Base-by-base conservation (phyloP, 169 alveolate genomes). In the Fabrea salina region DNA sequence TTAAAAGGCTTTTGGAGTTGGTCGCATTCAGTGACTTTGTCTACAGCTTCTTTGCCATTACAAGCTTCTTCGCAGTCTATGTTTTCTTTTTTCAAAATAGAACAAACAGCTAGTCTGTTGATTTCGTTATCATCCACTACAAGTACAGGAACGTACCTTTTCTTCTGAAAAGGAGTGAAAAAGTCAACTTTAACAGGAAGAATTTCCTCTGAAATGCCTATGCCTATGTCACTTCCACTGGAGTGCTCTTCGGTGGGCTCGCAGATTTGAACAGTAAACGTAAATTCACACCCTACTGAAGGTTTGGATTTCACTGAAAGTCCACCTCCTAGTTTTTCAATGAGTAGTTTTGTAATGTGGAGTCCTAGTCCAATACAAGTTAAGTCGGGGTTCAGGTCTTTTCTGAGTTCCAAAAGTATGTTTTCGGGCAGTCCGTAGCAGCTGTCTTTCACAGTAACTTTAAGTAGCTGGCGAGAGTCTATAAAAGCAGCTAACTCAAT, bases 51-150 rank as follows among this genome's bases (percentile, higher is more conserved):
- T n/a, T 58, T 32, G 25, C 71, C 71, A 6, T 27, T 58, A 5
- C 35, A 27, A 58, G 71, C 71, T 32, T 22, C 35, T 30, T 35
- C n/a, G 33, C 35, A 58, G 27, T 30, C 25, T 27, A 58, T 27
- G 4, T n/a, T 30, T 19, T 64, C 51, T 2, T 22, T 64, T 0
- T 5, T 1, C 7, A 40, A 32, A 16, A 64, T 64, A 19, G 25
- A 19, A 22, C 57, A 19, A 8, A 37, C 32, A 0, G 56, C 16
- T 19, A 37, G 16, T 7, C 50, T 1, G 19, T 37, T 64, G 22
- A 64, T 22, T 37, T 64, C 56, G 19, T 19, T 64, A 64, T 64
- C 76, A 64, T 64, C 76, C 1, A 37, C 76, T 22, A 64, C 40
- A n/a, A 64, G n/a, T 0, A 64, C 8, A 4, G 33, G 19, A 25